phyloP scores from a whole-genome alignment of 2,329 filamentous ascomycete genomes.

The Cladosporium sp. region DNA sequence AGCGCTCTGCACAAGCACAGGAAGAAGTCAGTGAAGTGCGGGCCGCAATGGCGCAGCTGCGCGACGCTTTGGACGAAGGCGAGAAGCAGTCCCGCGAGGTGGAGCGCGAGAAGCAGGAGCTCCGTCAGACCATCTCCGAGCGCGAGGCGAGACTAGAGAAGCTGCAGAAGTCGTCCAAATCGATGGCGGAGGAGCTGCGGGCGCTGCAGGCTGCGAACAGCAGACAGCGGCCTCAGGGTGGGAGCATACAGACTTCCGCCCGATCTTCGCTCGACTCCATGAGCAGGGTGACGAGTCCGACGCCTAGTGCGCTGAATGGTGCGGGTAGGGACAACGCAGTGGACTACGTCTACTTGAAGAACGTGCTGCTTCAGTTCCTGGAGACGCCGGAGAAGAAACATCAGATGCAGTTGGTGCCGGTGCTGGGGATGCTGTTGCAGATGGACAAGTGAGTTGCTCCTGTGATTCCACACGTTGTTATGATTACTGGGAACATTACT shows the following conservation, averaged over 20 bases:
- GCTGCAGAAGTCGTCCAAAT: constrained; percentile 61
- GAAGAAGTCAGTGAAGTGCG: constrained; percentile 72
- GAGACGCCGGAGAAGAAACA: constrained; percentile 74
- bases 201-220: constrained; percentile 36
- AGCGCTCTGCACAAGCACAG: constrained; percentile 58
- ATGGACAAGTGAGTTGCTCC: constrained; percentile 62
- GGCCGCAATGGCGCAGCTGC: constrained; percentile 68
- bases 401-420: constrained; percentile 69
- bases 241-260: constrained; percentile 43
- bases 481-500: constrained; percentile 14
- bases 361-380: constrained; percentile 72
- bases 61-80: constrained; percentile 75
- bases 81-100: constrained; percentile 78
- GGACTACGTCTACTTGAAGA: constrained; percentile 69
- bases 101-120: constrained; percentile 72
- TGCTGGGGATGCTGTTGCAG: constrained; percentile 67
- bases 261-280: constrained; percentile 53
- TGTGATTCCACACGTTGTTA: neutral
- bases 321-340: constrained; percentile 26
- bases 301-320: constrained; percentile 23
- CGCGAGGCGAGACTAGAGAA: constrained; percentile 71
- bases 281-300: constrained; percentile 43
- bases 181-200: constrained; percentile 54
- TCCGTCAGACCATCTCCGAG: constrained; percentile 72
- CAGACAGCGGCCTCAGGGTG: constrained; percentile 30